Conservation (phyloP, 345 rosid species). For the Mallotus nudiflorus region DNA sequence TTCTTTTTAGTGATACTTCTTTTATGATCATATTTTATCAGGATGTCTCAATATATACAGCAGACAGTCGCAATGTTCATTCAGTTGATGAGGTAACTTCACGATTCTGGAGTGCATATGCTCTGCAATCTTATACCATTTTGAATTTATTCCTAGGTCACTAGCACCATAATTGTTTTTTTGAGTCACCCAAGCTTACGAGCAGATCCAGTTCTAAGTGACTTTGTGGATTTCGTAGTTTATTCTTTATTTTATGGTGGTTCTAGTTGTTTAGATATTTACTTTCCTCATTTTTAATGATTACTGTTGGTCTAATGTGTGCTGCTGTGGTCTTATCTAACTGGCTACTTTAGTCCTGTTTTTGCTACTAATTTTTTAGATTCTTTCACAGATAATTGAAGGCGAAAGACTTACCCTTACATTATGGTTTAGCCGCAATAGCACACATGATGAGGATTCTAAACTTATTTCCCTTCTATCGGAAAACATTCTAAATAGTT, state of each 20-base stretch:
- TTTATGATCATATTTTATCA: conserved; percentile 21
- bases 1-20: neutral
- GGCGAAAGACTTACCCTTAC: conserved; percentile 95
- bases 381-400: conserved; percentile 50
- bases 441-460: conserved; percentile 76
- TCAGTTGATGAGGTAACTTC: conserved; percentile 80
- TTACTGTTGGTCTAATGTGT: neutral
- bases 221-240: too few relatives aligned
- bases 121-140: neutral
- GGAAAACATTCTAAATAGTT: conserved; percentile 21
- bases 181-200: neutral
- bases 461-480: conserved; percentile 72
- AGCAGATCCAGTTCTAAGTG: neutral
- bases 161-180: neutral
- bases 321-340: neutral
- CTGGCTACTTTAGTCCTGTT: conserved; percentile 5
- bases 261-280: neutral
- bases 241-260: too few relatives aligned
- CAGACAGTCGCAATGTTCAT: conserved; percentile 78
- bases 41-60: conserved; percentile 90
- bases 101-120: neutral
- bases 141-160: neutral
- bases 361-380: conserved; percentile 14
- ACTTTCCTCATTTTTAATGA: neutral
- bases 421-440: conserved; percentile 83